Conservation (phyloP, 257 asterid genomes). For the Solanum pinnatisectum region DNA sequence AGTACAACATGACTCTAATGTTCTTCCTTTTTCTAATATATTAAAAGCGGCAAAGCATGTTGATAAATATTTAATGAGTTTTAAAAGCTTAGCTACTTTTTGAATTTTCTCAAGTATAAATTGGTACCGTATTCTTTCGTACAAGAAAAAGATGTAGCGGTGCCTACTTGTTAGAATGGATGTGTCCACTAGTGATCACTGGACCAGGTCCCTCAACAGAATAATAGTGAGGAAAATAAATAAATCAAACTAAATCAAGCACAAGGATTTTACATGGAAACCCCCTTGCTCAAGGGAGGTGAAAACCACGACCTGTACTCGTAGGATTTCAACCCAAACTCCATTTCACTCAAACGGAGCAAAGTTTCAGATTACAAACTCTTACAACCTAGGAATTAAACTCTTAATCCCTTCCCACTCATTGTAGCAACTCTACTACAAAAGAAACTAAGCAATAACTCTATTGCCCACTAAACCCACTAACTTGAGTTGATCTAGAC, state of each 20-base stretch:
- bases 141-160: neutral
- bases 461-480: neutral
- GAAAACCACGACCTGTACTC: neutral
- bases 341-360: neutral
- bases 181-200: neutral
- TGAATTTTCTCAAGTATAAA: neutral
- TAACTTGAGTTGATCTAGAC: neutral
- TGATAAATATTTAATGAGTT: too few relatives aligned
- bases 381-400: neutral
- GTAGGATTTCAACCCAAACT: neutral
- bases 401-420: neutral
- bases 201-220: neutral
- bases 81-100: neutral
- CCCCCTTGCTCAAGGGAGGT: neutral
- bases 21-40: neutral
- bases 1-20: neutral
- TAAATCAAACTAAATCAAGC: neutral
- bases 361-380: neutral
- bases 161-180: neutral
- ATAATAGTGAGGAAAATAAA: too few relatives aligned
- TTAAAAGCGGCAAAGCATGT: neutral
- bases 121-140: neutral
- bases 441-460: neutral
- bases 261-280: neutral
- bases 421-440: neutral